Evolutionary conservation across 768 basidiomycete species (phyloP).

Genomic region (Russula vinacea): DNA sequence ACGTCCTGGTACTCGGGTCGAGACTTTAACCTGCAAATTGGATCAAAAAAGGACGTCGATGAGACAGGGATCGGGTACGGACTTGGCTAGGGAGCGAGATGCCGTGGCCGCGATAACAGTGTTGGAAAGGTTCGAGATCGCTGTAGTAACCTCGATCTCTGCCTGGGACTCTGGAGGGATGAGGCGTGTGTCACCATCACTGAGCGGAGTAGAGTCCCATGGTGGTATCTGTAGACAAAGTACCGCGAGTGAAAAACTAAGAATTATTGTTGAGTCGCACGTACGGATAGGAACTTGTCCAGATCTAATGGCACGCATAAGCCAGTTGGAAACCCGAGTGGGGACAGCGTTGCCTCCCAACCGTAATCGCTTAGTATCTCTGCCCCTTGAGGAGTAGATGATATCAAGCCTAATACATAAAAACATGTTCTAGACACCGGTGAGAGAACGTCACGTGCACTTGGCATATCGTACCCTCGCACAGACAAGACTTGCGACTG

Average conservation of each 20-base stretch:
- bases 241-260: slow-evolving; percentile 17
- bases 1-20: slow-evolving; percentile 68
- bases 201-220: slow-evolving; percentile 48
- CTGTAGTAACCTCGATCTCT: slow-evolving; percentile 82
- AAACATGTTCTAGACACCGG: slow-evolving; percentile 80
- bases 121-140: slow-evolving; percentile 91
- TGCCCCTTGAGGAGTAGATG: slow-evolving; percentile 86
- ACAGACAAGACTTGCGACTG: slow-evolving; percentile 86
- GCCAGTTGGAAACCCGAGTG: slow-evolving; percentile 83
- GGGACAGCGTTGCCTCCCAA: slow-evolving; percentile 89
- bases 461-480: slow-evolving; percentile 73
- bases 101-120: slow-evolving; percentile 95
- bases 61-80: slow-evolving; percentile 30
- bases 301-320: slow-evolving; percentile 87
- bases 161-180: slow-evolving; percentile 61
- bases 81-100: slow-evolving; percentile 86
- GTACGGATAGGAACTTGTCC: slow-evolving; percentile 72
- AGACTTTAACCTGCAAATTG: slow-evolving; percentile 63
- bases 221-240: slow-evolving; percentile 59
- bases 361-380: slow-evolving; percentile 89
- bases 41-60: slow-evolving; percentile 12
- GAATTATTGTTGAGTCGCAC: slow-evolving; percentile 32
- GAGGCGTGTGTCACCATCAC: slow-evolving; percentile 45
- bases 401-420: slow-evolving; percentile 90
- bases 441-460: not conserved